Base-by-base conservation (phyloP, 805 yeast species). In the Komagataella pastoris region DNA sequence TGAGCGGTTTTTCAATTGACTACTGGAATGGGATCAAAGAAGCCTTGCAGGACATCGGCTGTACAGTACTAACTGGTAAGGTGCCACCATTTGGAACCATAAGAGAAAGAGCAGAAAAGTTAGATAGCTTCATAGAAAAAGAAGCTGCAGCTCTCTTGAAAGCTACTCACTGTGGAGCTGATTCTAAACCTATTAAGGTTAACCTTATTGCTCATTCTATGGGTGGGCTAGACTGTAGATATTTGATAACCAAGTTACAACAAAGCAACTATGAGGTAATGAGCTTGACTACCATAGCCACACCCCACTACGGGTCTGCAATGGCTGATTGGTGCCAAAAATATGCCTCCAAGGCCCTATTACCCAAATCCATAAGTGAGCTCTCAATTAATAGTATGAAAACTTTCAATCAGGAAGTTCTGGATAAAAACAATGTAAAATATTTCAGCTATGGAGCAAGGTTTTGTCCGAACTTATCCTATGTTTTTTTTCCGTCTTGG, bases 141-240 rank as follows among this genome's bases (percentile, higher is more conserved):
- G 49, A 58, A 24, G 51, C 56, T 7, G 48, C 24, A 1, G 24
- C 43, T 3, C 47, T 59, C 47, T 59, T 58, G 5, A 17, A 8
- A 44, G 50, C 46, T 17, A 18, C 43, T 8, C 45, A 55, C 12
- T 30, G 54, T 1, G 57, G 60, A 12, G 49, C 57, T 23, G 54
- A 56, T 8, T 57, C 59, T 14, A 62, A 65, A 23, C 69, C 67
- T 10, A 56, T 80, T 18, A 80, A 79, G 54, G 73, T 89, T 14
- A 90, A 90, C 60, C 63, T 89, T 47, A 72, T 89, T 23, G 93
- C 93, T 5, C 97, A 89, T 62, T 88, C 96, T 0, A 88, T 89
- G 97, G 97, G 97, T 4, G 97, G 97, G 0, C 67, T 89, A 30
- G 97, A 90, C 61, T 79, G 89, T 40, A 68, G 97, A 50, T 87